Evolutionary conservation across 2,329 filamentous ascomycete species (phyloP).

Genomic region (Beauveria scarabaeidicola): DNA sequence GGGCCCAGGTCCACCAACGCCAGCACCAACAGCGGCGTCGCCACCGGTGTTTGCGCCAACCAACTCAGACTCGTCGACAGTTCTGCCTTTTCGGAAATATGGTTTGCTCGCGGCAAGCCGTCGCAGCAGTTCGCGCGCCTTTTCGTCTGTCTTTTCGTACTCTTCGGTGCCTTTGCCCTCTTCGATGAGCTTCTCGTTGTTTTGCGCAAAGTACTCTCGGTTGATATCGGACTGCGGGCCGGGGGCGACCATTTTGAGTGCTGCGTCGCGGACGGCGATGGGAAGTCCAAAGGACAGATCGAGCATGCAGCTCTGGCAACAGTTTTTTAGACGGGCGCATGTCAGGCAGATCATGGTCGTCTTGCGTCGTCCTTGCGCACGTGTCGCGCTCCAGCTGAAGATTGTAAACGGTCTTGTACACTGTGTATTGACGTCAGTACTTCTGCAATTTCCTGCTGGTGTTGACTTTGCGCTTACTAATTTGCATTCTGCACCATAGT

Average conservation of each 20-base stretch:
- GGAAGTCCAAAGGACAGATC: slow-evolving; percentile 93
- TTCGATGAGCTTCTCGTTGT: slow-evolving; percentile 91
- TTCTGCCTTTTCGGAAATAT: slow-evolving; percentile 82
- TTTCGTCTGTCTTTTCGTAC: slow-evolving; percentile 96
- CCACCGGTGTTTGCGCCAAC: slow-evolving; percentile 30
- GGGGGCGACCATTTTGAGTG: slow-evolving; percentile 93
- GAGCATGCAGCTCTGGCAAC: slow-evolving; percentile 98
- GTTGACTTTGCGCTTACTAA: slow-evolving; percentile 31
- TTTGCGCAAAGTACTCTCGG: slow-evolving; percentile 94
- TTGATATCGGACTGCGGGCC: slow-evolving; percentile 90
- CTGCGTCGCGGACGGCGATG: slow-evolving; percentile 89
- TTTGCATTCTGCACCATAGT: slow-evolving; percentile 82
- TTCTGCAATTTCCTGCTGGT: background rate
- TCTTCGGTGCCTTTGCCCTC: slow-evolving; percentile 81
- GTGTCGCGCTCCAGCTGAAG: slow-evolving; percentile 90
- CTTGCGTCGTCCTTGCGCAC: slow-evolving; percentile 79
- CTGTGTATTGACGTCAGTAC: slow-evolving; percentile 20
- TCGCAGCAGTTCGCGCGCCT: slow-evolving; percentile 79
- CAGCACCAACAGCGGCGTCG: slow-evolving; percentile 44
- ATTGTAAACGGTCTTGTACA: slow-evolving; percentile 95
- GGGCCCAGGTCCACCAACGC: slow-evolving; percentile 59
- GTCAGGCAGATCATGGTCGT: slow-evolving; percentile 93
- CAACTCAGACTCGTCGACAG: slow-evolving; percentile 52
- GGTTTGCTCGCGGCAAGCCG: slow-evolving; percentile 86
- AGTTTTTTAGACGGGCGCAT: slow-evolving; percentile 95